A percentile compares a stretch with the other conserved stretches of the same genome.
Conservation (phyloP, 805 yeast genomes). For the Kluyveromyces lactis region DNA sequence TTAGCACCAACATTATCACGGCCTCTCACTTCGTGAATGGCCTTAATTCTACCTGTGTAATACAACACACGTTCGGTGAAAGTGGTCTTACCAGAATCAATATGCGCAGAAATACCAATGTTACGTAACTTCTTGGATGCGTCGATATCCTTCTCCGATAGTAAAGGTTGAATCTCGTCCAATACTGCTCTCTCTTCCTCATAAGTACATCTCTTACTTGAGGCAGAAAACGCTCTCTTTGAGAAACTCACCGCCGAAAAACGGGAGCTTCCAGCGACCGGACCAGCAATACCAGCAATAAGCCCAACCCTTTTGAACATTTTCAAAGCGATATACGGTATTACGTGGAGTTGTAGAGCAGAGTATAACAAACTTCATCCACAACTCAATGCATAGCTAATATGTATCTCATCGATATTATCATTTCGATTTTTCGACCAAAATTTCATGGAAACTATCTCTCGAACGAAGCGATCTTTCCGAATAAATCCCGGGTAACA, state of each 20-base stretch:
- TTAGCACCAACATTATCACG: constrained; percentile 97
- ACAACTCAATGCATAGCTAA: too few relatives aligned
- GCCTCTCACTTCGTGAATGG: constrained; percentile 95
- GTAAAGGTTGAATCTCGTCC: constrained; percentile 43
- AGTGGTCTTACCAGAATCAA: constrained; percentile 96
- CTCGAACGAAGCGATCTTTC: too few relatives aligned
- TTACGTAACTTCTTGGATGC: constrained; percentile 65
- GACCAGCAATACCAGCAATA: not conserved
- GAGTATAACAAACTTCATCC: too few relatives aligned
- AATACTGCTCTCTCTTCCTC: constrained; percentile 68
- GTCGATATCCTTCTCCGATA: constrained; percentile 44
- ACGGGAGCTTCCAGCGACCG: not conserved
- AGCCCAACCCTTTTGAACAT: constrained; percentile 3
- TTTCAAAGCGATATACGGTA: not conserved
- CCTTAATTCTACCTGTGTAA: constrained; percentile 95
- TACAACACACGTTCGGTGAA: constrained; percentile 94
- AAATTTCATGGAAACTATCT: too few relatives aligned
- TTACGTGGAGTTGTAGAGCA: too few relatives aligned
- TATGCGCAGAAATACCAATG: constrained; percentile 96
- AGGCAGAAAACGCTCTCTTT: constrained; percentile 2
- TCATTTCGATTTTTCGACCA: too few relatives aligned
- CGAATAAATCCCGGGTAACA: too few relatives aligned
- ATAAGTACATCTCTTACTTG: constrained; percentile 34
- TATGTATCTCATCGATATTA: too few relatives aligned
- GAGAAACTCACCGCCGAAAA: not conserved